Conservation (phyloP, 179 eudicot genomes). For the Gypsophila paniculata region DNA sequence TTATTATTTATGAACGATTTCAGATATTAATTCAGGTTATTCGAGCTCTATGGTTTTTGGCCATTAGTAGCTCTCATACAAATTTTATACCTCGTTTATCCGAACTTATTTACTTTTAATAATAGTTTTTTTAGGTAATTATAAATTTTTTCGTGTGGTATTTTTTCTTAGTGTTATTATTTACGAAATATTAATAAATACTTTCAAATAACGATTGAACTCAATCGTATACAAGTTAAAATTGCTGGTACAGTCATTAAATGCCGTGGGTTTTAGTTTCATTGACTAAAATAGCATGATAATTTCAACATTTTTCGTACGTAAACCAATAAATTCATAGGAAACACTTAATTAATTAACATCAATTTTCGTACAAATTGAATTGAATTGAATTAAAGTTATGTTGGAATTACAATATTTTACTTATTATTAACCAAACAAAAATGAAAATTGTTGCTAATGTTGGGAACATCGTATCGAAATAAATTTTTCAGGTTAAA, state of each 20-base stretch:
- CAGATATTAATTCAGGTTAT: too few species aligned
- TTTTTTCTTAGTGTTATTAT: too few species aligned
- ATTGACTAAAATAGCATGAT: neutral
- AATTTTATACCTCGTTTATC: neutral
- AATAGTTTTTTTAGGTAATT: neutral
- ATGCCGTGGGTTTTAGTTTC: neutral
- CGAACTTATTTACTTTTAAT: neutral
- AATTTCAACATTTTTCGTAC: neutral
- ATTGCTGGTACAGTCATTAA: too few species aligned
- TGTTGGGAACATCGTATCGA: neutral
- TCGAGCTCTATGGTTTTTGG: too few species aligned
- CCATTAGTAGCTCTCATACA: too few species aligned
- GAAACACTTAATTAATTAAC: neutral
- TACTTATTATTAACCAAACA: neutral
- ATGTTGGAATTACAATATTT: neutral
- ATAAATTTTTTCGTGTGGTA: neutral
- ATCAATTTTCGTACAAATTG: neutral
- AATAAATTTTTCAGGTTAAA: neutral
- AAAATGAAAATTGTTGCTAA: conserved; percentile 1
- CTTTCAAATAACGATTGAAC: too few species aligned
- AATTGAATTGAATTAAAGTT: neutral
- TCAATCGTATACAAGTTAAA: too few species aligned
- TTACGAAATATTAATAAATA: too few species aligned
- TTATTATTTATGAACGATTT: too few species aligned
- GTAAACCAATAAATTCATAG: too few species aligned